phyloP scores from a whole-genome alignment of 179 eudicot genomes.

The Silene vulgaris region DNA sequence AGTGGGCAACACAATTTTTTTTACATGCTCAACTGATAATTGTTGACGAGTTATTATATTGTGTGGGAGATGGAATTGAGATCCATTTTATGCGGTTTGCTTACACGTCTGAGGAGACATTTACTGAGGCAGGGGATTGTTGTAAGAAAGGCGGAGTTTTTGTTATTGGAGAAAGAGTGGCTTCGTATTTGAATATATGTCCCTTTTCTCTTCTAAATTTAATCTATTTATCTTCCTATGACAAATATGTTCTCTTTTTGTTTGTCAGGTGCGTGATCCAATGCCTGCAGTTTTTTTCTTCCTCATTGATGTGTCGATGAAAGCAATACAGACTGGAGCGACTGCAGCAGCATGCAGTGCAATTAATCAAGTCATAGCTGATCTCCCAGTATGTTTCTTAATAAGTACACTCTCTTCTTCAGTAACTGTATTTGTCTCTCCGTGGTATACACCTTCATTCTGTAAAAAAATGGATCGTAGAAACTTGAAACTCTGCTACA shows the following conservation, averaged over 20 bases:
- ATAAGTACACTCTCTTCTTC: conserved; percentile 1
- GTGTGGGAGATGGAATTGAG: background rate
- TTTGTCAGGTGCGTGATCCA: conserved; percentile 79
- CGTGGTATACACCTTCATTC: conserved; percentile 6
- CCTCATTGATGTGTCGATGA: conserved; percentile 85
- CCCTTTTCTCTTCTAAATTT: background rate
- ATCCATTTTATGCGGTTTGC: background rate
- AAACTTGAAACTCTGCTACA: background rate
- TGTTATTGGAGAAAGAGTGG: background rate
- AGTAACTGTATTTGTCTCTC: background rate
- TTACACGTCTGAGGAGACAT: background rate
- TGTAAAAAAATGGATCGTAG: background rate
- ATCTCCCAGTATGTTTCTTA: conserved; percentile 87
- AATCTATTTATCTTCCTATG: conserved; percentile 13
- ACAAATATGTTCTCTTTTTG: conserved; percentile 1
- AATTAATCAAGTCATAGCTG: conserved; percentile 78
- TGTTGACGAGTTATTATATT: background rate
- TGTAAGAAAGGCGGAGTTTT: background rate
- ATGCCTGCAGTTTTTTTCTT: conserved; percentile 96
- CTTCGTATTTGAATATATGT: background rate
- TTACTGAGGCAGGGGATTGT: background rate
- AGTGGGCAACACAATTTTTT: background rate
- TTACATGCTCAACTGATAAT: background rate
- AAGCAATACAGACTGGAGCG: conserved; percentile 90
- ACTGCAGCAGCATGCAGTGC: conserved; percentile 98